Conservation (phyloP, 2,329 filamentous ascomycete genomes). For the Phymatotrichopsis omnivora region DNA sequence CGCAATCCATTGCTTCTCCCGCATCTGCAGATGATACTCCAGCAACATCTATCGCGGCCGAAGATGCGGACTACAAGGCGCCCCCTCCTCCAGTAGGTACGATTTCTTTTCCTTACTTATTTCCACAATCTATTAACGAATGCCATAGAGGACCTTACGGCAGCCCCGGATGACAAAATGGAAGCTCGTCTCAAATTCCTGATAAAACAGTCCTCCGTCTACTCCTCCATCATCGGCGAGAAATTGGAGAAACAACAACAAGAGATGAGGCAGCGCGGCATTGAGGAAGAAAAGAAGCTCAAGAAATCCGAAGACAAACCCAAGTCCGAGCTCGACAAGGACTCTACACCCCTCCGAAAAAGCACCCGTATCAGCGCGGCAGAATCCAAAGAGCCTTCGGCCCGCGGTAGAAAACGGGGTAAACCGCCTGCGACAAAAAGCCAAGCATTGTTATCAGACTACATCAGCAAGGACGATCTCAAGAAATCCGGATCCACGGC, state of each 20-base stretch:
- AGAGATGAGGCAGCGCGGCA: slow-evolving; percentile 34
- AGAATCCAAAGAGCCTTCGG: slow-evolving; percentile 1
- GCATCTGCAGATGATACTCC: slow-evolving; percentile 7
- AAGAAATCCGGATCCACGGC: slow-evolving; percentile 45
- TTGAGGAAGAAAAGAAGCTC: slow-evolving; percentile 26
- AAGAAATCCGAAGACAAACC: slow-evolving; percentile 24
- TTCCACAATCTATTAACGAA: slow-evolving; percentile 1
- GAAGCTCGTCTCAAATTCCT: slow-evolving; percentile 28
- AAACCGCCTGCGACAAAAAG: slow-evolving; percentile 27
- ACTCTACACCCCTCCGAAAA: slow-evolving; percentile 23
- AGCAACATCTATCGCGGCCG: slow-evolving; percentile 11
- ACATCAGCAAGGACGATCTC: slow-evolving; percentile 51
- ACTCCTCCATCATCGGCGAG: slow-evolving; percentile 29
- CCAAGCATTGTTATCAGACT: slow-evolving; percentile 45
- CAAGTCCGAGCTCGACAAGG: slow-evolving; percentile 24
- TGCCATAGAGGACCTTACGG: slow-evolving; percentile 9
- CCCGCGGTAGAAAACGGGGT: slow-evolving; percentile 13
- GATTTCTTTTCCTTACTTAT: too few relatives aligned
- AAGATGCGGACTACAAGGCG: too few relatives aligned
- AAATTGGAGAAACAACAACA: slow-evolving; percentile 39
- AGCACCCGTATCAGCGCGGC: slow-evolving; percentile 14
- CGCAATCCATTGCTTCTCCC: too few relatives aligned
- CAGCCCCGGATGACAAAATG: slow-evolving; percentile 22
- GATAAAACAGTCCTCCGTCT: slow-evolving; percentile 30
- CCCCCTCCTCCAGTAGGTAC: too few relatives aligned